A percentile compares a stretch with the other conserved stretches of the same genome.
Conservation (phyloP, 1,139 yeast species). For the Groenewaldozyma auringiensis region DNA sequence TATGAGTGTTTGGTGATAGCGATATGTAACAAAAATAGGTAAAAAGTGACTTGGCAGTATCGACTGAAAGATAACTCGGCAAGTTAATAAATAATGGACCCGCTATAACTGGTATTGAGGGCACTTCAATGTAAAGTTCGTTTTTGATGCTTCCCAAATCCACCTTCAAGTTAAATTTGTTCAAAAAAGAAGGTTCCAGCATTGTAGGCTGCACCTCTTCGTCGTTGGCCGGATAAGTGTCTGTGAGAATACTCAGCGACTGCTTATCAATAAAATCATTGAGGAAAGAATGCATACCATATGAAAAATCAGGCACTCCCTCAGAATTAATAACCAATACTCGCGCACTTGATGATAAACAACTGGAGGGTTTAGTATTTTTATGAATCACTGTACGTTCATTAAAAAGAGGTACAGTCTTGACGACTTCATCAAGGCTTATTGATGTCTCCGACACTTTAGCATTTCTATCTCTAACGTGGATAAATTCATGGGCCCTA, state of each 20-base stretch:
- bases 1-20: neutral
- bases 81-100: neutral
- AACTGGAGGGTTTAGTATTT: neutral
- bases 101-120: neutral
- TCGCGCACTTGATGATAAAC: neutral
- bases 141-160: neutral
- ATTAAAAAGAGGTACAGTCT: neutral
- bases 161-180: neutral
- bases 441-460: neutral
- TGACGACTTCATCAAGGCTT: neutral
- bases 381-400: neutral
- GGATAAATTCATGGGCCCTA: neutral
- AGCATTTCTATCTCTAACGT: neutral
- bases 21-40: neutral
- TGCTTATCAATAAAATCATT: neutral
- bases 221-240: neutral
- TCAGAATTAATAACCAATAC: neutral
- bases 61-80: neutral
- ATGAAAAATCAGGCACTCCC: neutral
- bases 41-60: neutral
- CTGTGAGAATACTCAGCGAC: neutral
- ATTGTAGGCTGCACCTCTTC: neutral
- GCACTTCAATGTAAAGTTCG: neutral
- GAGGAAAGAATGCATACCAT: neutral
- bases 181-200: neutral